These are phyloP conservation scores for Saitozyma sp. DNA, from an alignment of 768 basidiomycete genomes.

Conservation along the genomic window DNA sequence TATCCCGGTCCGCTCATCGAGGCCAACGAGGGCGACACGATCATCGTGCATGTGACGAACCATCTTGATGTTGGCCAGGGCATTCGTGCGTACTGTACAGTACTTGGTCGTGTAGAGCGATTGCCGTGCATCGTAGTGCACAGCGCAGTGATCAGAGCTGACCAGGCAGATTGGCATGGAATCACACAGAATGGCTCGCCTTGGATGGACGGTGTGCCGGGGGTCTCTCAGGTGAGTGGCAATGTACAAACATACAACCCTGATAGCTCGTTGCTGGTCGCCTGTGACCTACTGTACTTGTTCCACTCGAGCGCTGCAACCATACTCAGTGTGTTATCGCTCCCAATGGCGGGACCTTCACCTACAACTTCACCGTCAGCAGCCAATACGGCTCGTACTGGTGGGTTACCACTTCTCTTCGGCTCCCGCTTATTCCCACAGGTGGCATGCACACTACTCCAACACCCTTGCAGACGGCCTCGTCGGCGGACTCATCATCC, in stretches of 20 bases:
- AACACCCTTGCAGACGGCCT: conserved; percentile 36
- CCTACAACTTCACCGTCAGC: conserved; percentile 32
- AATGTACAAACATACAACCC: too few species aligned
- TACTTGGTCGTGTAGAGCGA: background rate
- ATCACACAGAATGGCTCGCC: conserved; percentile 35
- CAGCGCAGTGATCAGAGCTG: background rate
- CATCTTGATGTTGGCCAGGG: conserved; percentile 21
- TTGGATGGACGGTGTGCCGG: conserved; percentile 36
- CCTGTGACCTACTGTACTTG: too few species aligned
- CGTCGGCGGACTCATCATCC: conserved; percentile 26
- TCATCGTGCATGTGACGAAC: conserved; percentile 36
- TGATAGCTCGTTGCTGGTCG: too few species aligned
- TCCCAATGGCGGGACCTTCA: conserved; percentile 22
- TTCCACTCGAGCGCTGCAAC: too few species aligned
- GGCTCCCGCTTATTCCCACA: background rate
- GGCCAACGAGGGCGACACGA: conserved; percentile 40
- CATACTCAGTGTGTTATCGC: conserved; percentile 32
- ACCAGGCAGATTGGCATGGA: conserved; percentile 31
- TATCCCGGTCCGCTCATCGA: conserved; percentile 40
- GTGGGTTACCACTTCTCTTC: too few species aligned
- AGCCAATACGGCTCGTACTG: conserved; percentile 34
- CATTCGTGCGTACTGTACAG: conserved; percentile 21
- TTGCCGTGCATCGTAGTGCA: too few species aligned
- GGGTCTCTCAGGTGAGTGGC: conserved; percentile 24
- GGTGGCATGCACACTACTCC: conserved; percentile 36